A percentile compares a stretch with the other conserved stretches of the same genome.
Evolutionary conservation across 345 rosid genomes (phyloP).

Genomic region (Cochlearia excelsa): DNA sequence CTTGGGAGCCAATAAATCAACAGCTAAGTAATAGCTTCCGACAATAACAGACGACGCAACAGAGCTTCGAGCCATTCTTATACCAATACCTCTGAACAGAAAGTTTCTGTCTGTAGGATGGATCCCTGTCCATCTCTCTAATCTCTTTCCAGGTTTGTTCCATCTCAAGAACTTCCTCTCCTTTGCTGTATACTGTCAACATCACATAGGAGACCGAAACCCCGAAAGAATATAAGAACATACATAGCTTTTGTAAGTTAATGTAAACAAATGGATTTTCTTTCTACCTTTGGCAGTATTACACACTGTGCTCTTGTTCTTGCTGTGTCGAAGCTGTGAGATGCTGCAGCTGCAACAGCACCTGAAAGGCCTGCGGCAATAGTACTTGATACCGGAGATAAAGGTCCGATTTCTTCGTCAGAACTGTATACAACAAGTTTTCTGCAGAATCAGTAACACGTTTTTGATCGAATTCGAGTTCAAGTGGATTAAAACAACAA

Average conservation of each 20-base stretch:
- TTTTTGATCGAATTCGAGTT: neutral
- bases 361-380: slow-evolving; percentile 84
- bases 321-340: slow-evolving; percentile 91
- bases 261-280: neutral
- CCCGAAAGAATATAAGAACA: neutral
- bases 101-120: slow-evolving; percentile 82
- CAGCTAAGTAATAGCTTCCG: slow-evolving; percentile 60
- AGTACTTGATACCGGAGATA: slow-evolving; percentile 65
- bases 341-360: slow-evolving; percentile 80
- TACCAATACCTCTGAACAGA: slow-evolving; percentile 61
- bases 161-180: slow-evolving; percentile 79
- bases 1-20: slow-evolving; percentile 41
- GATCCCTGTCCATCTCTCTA: slow-evolving; percentile 81
- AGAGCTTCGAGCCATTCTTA: slow-evolving; percentile 70
- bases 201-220: neutral
- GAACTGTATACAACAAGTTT: slow-evolving; percentile 41
- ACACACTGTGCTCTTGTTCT: slow-evolving; percentile 73
- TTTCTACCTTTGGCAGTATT: slow-evolving; percentile 76
- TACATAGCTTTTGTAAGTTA: neutral
- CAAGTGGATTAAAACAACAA: neutral
- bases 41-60: slow-evolving; percentile 60
- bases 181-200: slow-evolving; percentile 52
- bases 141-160: slow-evolving; percentile 71
- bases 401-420: slow-evolving; percentile 71
- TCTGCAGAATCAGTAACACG: slow-evolving; percentile 4